phyloP scores from a whole-genome alignment of 148 eudicot genomes.

The Talinum fruticosum region DNA sequence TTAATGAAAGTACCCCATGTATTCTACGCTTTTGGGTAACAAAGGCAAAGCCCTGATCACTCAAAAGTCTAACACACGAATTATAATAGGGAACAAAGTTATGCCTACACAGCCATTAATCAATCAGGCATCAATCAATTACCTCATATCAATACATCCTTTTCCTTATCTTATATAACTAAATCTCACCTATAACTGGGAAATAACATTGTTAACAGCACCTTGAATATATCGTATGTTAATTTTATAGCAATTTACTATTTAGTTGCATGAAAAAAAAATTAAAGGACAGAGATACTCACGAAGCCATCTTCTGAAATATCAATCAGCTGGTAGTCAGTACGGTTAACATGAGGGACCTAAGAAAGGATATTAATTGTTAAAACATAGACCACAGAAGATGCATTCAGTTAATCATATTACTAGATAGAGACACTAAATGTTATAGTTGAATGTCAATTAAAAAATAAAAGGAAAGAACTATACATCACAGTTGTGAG shows the following conservation, averaged over 20 bases:
- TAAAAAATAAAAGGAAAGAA: not conserved
- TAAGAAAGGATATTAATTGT: not conserved
- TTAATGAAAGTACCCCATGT: too few species aligned
- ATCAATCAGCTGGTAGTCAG: constrained; percentile 45
- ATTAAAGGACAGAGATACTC: constrained; percentile 9
- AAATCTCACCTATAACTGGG: too few species aligned
- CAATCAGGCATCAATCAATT: too few species aligned
- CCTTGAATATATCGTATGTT: not conserved
- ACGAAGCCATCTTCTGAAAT: constrained; percentile 48
- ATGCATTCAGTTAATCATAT: not conserved
- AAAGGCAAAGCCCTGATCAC: too few species aligned
- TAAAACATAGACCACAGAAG: not conserved
- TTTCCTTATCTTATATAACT: too few species aligned
- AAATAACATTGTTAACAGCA: not conserved
- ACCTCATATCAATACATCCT: too few species aligned
- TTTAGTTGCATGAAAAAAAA: too few species aligned
- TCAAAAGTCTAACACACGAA: too few species aligned
- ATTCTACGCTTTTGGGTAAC: too few species aligned
- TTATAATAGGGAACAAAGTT: too few species aligned
- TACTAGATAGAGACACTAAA: not conserved
- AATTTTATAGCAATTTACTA: not conserved
- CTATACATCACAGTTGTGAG: constrained; percentile 51
- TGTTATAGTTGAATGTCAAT: not conserved
- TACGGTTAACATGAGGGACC: constrained; percentile 49
- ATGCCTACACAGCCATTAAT: too few species aligned